Evolutionary conservation across 164 flowering plant species (phyloP).

Genomic region (Brasenia schreberi): DNA sequence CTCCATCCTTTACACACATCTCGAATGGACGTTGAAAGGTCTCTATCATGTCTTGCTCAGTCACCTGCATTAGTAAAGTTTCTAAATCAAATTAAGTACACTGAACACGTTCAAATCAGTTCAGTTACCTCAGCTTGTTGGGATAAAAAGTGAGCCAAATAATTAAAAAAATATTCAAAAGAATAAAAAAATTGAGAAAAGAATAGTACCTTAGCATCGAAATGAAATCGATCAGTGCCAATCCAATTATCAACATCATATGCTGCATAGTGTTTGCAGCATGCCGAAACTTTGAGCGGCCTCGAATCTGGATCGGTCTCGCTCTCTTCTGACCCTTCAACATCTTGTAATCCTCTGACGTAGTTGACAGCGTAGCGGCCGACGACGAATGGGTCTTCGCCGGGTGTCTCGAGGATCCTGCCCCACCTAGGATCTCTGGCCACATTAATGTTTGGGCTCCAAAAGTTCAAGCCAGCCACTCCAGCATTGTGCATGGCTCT

Average conservation of each 20-base stretch:
- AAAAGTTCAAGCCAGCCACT: constrained; percentile 58
- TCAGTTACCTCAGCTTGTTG: too few relatives aligned
- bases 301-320: constrained; percentile 7
- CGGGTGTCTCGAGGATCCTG: constrained; percentile 70
- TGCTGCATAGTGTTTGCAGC: constrained; percentile 79
- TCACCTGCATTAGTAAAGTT: not conserved
- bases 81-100: not conserved
- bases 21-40: constrained; percentile 29
- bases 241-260: constrained; percentile 76
- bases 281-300: constrained; percentile 61
- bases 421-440: constrained; percentile 86
- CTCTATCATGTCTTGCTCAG: constrained; percentile 5
- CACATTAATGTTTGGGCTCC: constrained; percentile 83
- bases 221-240: constrained; percentile 52
- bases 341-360: constrained; percentile 60
- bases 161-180: too few relatives aligned
- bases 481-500: constrained; percentile 83
- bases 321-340: constrained; percentile 6
- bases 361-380: constrained; percentile 51
- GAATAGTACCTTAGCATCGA: constrained; percentile 51
- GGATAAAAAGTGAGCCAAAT: too few relatives aligned
- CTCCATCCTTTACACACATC: constrained; percentile 44
- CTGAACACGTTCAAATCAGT: too few relatives aligned
- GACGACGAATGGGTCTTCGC: constrained; percentile 54
- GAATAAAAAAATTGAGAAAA: not conserved